Evolutionary conservation across 225 moss, liverwort and hornwort genomes (phyloP).

Genomic region (Bryum argenteum): DNA sequence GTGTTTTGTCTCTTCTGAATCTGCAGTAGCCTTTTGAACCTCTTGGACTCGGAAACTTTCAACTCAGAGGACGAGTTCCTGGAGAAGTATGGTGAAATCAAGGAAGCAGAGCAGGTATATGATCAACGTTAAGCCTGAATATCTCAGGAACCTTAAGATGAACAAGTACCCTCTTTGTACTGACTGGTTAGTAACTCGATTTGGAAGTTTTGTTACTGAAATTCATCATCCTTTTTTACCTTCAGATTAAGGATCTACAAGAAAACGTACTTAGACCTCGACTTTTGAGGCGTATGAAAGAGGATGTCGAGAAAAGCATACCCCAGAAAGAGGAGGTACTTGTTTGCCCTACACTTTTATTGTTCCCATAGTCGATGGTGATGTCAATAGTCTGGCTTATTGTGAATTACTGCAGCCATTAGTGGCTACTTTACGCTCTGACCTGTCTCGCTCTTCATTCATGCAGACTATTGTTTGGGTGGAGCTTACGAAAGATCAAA

Average conservation of each 20-base stretch:
- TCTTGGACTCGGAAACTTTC: slow-evolving; percentile 72
- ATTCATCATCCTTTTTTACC: neutral
- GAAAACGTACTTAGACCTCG: slow-evolving; percentile 76
- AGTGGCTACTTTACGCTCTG: neutral
- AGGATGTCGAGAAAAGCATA: slow-evolving; percentile 90
- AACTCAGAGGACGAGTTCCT: slow-evolving; percentile 70
- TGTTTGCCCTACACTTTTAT: neutral
- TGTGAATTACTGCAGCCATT: too few species aligned
- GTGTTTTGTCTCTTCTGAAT: slow-evolving; percentile 10
- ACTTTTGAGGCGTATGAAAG: slow-evolving; percentile 81
- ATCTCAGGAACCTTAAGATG: neutral
- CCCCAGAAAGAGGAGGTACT: slow-evolving; percentile 88
- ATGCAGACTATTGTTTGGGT: slow-evolving; percentile 90
- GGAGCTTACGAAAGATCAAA: slow-evolving; percentile 81
- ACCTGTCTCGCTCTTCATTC: neutral
- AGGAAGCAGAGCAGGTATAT: slow-evolving; percentile 81
- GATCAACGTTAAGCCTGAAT: neutral
- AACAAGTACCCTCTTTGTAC: neutral
- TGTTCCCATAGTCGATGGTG: neutral
- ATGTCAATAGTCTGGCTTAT: too few species aligned
- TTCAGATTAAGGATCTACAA: slow-evolving; percentile 81
- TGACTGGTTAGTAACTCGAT: neutral
- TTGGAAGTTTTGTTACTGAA: neutral
- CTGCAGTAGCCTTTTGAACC: slow-evolving; percentile 82
- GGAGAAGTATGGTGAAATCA: slow-evolving; percentile 77